These are phyloP conservation scores for Pestalotiopsis sp. DNA, from an alignment of 2,329 filamentous ascomycete genomes.

Conservation along the genomic window DNA sequence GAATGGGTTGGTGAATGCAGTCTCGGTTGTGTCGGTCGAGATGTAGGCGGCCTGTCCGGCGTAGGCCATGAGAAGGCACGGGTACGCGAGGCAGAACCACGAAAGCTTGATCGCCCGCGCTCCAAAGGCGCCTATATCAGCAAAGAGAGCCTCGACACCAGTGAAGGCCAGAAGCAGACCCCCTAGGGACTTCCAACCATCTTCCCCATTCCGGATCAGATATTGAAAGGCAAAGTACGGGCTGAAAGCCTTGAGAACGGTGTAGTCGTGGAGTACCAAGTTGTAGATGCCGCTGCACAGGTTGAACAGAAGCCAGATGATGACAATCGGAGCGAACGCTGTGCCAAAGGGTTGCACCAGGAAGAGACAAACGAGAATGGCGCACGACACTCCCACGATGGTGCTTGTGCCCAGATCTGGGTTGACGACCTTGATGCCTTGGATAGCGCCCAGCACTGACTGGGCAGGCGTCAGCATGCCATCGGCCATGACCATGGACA, in stretches of 20 bases:
- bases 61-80: conserved; percentile 63
- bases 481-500: conserved; percentile 65
- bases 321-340: conserved; percentile 64
- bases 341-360: conserved; percentile 64
- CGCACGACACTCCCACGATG: conserved; percentile 64
- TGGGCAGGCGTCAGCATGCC: conserved; percentile 68
- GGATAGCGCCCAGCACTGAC: conserved; percentile 67
- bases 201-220: conserved; percentile 56
- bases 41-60: conserved; percentile 74
- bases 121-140: conserved; percentile 73
- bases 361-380: conserved; percentile 64
- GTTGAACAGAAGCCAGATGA: conserved; percentile 66
- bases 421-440: conserved; percentile 59
- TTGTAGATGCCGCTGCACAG: conserved; percentile 63
- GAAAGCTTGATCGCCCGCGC: conserved; percentile 68
- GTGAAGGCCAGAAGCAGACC: conserved; percentile 74
- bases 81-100: conserved; percentile 68
- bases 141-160: conserved; percentile 73
- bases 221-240: conserved; percentile 60
- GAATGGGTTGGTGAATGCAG: conserved; percentile 70
- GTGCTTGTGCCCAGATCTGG: conserved; percentile 54
- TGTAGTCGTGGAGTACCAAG: conserved; percentile 47
- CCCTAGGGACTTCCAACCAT: conserved; percentile 64
- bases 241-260: conserved; percentile 54
- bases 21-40: conserved; percentile 38